Evolutionary conservation across 768 basidiomycete species (phyloP).

Genomic region (Melanogaster broomeanus): DNA sequence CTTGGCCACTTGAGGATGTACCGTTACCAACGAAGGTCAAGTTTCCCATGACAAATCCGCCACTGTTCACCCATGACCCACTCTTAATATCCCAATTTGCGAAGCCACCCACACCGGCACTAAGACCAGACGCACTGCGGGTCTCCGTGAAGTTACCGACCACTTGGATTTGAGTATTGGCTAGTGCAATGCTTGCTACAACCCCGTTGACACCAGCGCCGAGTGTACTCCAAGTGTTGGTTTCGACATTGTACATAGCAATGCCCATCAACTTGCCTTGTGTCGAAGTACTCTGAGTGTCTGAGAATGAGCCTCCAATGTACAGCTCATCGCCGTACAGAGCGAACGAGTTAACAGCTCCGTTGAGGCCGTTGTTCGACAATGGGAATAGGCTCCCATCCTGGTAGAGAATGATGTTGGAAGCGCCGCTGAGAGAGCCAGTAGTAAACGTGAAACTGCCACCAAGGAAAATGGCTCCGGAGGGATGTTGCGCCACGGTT

Average conservation of each 20-base stretch:
- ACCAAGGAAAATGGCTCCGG: constrained; percentile 68
- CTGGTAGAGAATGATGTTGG: constrained; percentile 76
- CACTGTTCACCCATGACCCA: constrained; percentile 68
- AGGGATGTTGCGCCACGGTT: constrained; percentile 64
- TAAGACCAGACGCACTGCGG: constrained; percentile 36
- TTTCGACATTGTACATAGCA: constrained; percentile 68
- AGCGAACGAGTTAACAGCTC: constrained; percentile 68
- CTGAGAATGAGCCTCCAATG: constrained; percentile 87
- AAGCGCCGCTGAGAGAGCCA: constrained; percentile 52
- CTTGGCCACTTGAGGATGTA: constrained; percentile 45
- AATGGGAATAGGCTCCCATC: constrained; percentile 55
- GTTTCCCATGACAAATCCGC: constrained; percentile 72
- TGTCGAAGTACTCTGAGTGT: constrained; percentile 57
- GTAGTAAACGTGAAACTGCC: constrained; percentile 72
- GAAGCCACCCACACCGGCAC: constrained; percentile 55
- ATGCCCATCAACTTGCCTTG: constrained; percentile 57
- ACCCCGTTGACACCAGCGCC: constrained; percentile 74
- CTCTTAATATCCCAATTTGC: constrained; percentile 70
- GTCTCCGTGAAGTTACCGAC: constrained; percentile 75
- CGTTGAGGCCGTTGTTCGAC: constrained; percentile 74
- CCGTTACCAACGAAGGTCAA: constrained; percentile 72
- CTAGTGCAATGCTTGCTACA: constrained; percentile 62
- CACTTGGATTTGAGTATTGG: constrained; percentile 55
- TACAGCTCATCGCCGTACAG: constrained; percentile 66
- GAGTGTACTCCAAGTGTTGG: constrained; percentile 67